These are phyloP conservation scores for Helicosporidium sp. DNA, from an alignment of 139 green algal species.

Conservation along the genomic window DNA sequence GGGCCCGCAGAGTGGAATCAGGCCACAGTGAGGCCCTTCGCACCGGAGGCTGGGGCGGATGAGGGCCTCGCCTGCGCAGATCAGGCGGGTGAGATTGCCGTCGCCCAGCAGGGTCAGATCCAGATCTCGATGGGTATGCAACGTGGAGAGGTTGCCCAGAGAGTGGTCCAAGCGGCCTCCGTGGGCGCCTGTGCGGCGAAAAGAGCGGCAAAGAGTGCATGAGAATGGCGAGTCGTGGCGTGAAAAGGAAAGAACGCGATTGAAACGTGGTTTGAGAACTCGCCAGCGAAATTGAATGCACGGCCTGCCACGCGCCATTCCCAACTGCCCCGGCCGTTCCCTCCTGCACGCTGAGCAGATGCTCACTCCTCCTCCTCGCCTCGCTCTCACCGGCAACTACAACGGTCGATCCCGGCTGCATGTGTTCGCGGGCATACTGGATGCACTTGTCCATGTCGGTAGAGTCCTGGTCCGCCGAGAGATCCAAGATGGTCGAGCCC, in stretches of 20 bases:
- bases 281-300: too few species aligned
- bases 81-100: slow-evolving; percentile 57
- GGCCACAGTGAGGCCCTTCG: slow-evolving; percentile 69
- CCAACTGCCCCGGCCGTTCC: background rate
- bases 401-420: background rate
- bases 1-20: slow-evolving; percentile 50
- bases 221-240: too few species aligned
- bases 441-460: slow-evolving; percentile 79
- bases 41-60: slow-evolving; percentile 26
- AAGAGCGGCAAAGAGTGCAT: too few species aligned
- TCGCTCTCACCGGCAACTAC: background rate
- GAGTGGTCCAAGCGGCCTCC: slow-evolving; percentile 84
- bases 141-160: slow-evolving; percentile 55
- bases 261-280: too few species aligned
- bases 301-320: too few species aligned
- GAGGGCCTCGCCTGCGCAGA: slow-evolving; percentile 29
- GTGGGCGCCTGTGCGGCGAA: slow-evolving; percentile 62
- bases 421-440: background rate
- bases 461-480: slow-evolving; percentile 62
- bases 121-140: slow-evolving; percentile 49
- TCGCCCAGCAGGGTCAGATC: slow-evolving; percentile 60
- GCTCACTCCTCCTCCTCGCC: slow-evolving; percentile 7
- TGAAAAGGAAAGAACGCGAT: too few species aligned
- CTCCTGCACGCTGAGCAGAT: slow-evolving; percentile 2
- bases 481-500: slow-evolving; percentile 33